Percentiles rank a stretch among this genome's conserved stretches.
phyloP scores from a whole-genome alignment of 129 eudicot species.

The Escallonia herrerae region DNA sequence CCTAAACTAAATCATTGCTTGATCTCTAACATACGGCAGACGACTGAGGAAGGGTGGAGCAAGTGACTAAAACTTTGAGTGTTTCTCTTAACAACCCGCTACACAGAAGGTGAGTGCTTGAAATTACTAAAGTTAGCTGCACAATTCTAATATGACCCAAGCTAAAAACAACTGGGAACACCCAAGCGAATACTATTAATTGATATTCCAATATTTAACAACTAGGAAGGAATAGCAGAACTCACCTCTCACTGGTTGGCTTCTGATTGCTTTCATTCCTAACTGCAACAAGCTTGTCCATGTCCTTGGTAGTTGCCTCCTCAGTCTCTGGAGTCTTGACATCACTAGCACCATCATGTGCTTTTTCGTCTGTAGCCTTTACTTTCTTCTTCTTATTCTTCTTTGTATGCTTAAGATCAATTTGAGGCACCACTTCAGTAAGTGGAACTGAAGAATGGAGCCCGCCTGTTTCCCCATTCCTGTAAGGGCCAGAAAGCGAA shows the following conservation, averaged over 20 bases:
- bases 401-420: conserved; percentile 35
- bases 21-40: neutral
- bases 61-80: neutral
- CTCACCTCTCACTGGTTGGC: conserved; percentile 40
- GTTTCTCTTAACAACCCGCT: no score
- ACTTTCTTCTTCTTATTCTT: conserved; percentile 63
- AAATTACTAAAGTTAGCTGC: no score
- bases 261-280: conserved; percentile 22
- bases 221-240: neutral
- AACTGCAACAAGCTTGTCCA: conserved; percentile 2
- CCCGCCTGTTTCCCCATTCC: conserved; percentile 18
- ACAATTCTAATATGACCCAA: no score
- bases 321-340: conserved; percentile 9
- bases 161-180: neutral
- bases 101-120: no score
- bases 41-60: neutral
- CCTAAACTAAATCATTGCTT: neutral
- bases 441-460: conserved; percentile 22
- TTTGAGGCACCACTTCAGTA: conserved; percentile 14
- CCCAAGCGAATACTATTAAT: no score
- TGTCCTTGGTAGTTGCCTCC: conserved; percentile 6
- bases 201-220: neutral
- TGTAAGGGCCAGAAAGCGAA: neutral
- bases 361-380: conserved; percentile 19
- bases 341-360: conserved; percentile 22